Evolutionary conservation across 2,329 filamentous ascomycete species (phyloP).

Genomic region (Nigrograna mackinnonii): DNA sequence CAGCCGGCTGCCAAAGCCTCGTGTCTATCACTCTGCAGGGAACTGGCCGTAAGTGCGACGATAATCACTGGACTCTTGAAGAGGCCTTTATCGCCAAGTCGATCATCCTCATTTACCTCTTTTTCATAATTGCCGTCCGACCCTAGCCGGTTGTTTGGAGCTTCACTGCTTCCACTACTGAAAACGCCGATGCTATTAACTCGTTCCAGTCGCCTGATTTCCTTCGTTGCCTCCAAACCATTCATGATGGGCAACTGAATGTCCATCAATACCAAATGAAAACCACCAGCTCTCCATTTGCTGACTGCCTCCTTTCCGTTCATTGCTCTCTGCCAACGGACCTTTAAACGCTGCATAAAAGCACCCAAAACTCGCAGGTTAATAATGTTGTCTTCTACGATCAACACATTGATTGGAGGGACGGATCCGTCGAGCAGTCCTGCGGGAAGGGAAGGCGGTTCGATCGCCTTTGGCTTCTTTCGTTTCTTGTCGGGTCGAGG

Average conservation of each 20-base stretch:
- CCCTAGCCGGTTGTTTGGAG: conserved; percentile 31
- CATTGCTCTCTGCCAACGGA: conserved; percentile 96
- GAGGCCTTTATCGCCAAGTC: conserved; percentile 64
- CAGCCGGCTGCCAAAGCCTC: conserved; percentile 94
- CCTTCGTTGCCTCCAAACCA: conserved; percentile 89
- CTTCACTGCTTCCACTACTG: conserved; percentile 54
- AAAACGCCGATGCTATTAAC: conserved; percentile 94
- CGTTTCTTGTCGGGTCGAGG: conserved; percentile 54
- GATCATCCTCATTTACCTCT: conserved; percentile 64
- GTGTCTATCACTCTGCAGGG: conserved; percentile 91
- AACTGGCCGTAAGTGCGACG: conserved; percentile 92
- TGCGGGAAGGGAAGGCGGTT: conserved; percentile 53
- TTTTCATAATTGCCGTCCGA: conserved; percentile 42
- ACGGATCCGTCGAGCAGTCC: conserved; percentile 76
- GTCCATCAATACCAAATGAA: conserved; percentile 97
- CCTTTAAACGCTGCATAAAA: conserved; percentile 93
- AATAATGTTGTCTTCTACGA: conserved; percentile 98
- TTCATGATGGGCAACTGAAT: conserved; percentile 98
- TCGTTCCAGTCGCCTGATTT: conserved; percentile 86
- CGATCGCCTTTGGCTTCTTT: conserved; percentile 45
- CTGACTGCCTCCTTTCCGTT: conserved; percentile 91
- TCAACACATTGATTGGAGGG: conserved; percentile 94
- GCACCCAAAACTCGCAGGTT: conserved; percentile 92
- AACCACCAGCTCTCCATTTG: conserved; percentile 91
- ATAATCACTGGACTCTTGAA: conserved; percentile 99